Base-by-base conservation (phyloP, 176 grass and related monocot species). In the Musa beccarii region DNA sequence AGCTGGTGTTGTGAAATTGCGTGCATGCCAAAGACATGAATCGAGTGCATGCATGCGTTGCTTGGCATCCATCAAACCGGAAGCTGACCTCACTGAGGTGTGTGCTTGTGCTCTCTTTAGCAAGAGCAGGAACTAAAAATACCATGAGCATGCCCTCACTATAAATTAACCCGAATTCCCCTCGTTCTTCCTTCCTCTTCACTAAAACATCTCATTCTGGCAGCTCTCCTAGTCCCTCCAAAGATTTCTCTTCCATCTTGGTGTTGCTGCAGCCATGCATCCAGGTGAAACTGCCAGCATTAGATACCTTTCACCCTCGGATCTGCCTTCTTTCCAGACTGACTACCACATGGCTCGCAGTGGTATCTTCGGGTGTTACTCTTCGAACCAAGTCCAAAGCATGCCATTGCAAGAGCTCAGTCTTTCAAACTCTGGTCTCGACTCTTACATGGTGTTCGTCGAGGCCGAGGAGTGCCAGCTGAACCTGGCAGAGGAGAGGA, bases 231-330 rank as follows among this genome's bases (percentile, higher is more conserved):
- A 6, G 6, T 4, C 34, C 61, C 49, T 77, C 26, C 26, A 3
- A 12, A 19, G 51, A 43, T 69, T 26, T 61, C 10, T 84, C 61
- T 81, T 14, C 83, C 23, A 1, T n/a, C 22, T 0, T 73, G 20
- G 20, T 14, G 13, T 17, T 9, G 34, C 6, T 57, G 2, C 55
- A 25, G 77, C 11, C 77, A 95, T 99, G 96, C 79, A 92, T 79
- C 85, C 85, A 11, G 83, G 89, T 61, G 96, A 91, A 66, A 80
- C 92, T 67, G 96, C 89, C 21, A 92, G 91, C 62, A 23, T 99
- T 63, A 76, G 70, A 62, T 94, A 89, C 86, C 54, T 99, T 19
- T 56, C 52, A 11, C 13, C 53, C 12, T 11, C 71, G 10, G 79
- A 84, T 43, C 83, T 43, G 34, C 34, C 34, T 43, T 43, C 34